Evolutionary conservation across 2,329 filamentous ascomycete species (phyloP), one percentile per base, ranked within the genome.

Genomic region (Arthrocladium fulminans): DNA sequence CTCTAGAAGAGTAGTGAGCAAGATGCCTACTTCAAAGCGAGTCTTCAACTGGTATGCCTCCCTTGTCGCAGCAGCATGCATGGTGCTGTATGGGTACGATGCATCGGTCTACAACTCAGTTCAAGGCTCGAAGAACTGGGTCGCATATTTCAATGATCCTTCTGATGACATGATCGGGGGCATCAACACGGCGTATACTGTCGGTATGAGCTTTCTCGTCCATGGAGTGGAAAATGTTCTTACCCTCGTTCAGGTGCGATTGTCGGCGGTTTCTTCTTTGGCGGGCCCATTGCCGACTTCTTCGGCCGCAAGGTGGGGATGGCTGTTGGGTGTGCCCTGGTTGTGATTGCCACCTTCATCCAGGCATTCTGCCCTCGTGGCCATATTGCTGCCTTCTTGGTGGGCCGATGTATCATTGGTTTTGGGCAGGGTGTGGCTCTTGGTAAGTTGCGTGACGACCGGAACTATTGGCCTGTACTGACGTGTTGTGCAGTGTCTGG

Each of bases 61-160:
- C 51, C 70, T 84, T 44, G 78, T 85, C 55, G 82, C 82, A 49
- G 81, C 83, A 59, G 79, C 80, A 63, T 85, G 80, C 63, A 86
- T 86, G 83, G 80, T 85, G 19, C 72, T 86, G 38, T 86, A 85
- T 61, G 83, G 83, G 49, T 86, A 86, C 61, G 83, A 86, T 72
- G 81, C 82, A 1, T 83, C 80, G 30, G 81, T 84, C 40, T 86
- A 81, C 71, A 86, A 86, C 63, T 80, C 81, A 3, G 76, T 84
- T 4, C 82, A 84, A 63, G 79, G 77, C 25, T 75, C 37, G 5
- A 40, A 40, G 37, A 19, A 85, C 61, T 86, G 83, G 82, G 67
- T 79, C 10, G 68, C 67, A 15, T 86, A 75, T 67, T 84, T 84
- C 64, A 69, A 81, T 56, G 60, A 67, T 27, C 63, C 63, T 0